Percentiles rank a stretch among this genome's conserved stretches.
phyloP scores from a whole-genome alignment of 495 filamentous ascomycete genomes.

The Penicillium nucicola region DNA sequence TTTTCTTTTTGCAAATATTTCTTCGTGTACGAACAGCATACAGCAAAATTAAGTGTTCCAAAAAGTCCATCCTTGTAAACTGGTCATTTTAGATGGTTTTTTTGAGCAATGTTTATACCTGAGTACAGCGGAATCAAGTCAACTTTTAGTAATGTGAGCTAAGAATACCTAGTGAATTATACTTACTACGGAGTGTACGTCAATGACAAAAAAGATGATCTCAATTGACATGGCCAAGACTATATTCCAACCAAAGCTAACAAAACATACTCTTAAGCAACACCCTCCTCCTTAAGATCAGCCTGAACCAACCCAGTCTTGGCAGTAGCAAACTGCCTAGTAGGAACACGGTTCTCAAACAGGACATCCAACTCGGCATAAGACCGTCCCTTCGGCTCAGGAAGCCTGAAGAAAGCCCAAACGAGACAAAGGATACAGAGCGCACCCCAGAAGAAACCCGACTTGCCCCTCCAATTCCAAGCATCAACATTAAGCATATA shows the following conservation, averaged over 20 bases:
- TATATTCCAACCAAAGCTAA: too few relatives aligned
- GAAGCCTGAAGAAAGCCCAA: slow-evolving; percentile 53
- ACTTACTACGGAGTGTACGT: too few relatives aligned
- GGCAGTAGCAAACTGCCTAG: slow-evolving; percentile 19
- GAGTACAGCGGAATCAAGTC: too few relatives aligned
- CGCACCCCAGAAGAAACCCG: slow-evolving; percentile 67
- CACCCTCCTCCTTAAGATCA: neutral
- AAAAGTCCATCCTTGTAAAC: neutral
- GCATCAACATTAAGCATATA: slow-evolving; percentile 67
- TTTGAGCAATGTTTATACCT: too few relatives aligned
- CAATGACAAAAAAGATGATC: too few relatives aligned
- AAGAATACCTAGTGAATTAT: too few relatives aligned
- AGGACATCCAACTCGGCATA: slow-evolving; percentile 55
- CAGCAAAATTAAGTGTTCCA: slow-evolving; percentile 6
- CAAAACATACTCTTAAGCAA: neutral
- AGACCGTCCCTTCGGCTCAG: slow-evolving; percentile 57
- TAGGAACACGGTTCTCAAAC: slow-evolving; percentile 32
- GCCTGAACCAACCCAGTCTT: slow-evolving; percentile 6
- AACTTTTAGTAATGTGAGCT: too few relatives aligned
- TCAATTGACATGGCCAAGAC: too few relatives aligned
- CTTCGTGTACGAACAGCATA: slow-evolving; percentile 11
- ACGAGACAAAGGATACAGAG: slow-evolving; percentile 38
- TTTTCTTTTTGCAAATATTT: slow-evolving; percentile 18
- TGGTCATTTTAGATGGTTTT: too few relatives aligned
- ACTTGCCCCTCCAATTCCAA: slow-evolving; percentile 61